These are phyloP conservation scores for Lecanicillium sp. DNA, from an alignment of 2,329 filamentous ascomycete species.

Conservation along the genomic window DNA sequence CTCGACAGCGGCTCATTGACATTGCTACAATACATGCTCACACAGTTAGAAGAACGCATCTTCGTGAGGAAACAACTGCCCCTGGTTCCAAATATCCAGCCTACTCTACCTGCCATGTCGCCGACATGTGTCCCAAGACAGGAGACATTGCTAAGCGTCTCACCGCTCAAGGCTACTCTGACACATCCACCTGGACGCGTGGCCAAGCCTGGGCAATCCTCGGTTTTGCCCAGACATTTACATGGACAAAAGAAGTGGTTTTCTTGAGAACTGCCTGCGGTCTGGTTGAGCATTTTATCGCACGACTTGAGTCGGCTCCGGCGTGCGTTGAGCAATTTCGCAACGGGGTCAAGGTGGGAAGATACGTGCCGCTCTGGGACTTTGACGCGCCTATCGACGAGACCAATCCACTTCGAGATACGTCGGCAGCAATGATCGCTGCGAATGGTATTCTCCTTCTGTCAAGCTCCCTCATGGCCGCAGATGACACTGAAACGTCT, in stretches of 20 bases:
- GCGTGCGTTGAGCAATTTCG: conserved; percentile 14
- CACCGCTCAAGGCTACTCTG: conserved; percentile 37
- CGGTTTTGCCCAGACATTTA: conserved; percentile 39
- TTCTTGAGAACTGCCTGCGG: conserved; percentile 35
- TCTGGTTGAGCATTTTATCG: conserved; percentile 38
- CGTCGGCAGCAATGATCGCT: conserved; percentile 29
- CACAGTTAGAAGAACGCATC: conserved; percentile 28
- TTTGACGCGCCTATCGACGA: conserved; percentile 33
- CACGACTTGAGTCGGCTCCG: conserved; percentile 22
- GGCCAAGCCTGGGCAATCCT: conserved; percentile 42
- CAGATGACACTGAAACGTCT: conserved; percentile 10
- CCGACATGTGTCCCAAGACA: conserved; percentile 33
- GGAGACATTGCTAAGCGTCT: conserved; percentile 28
- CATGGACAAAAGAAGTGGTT: conserved; percentile 31
- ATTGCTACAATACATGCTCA: conserved; percentile 31
- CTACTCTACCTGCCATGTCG: conserved; percentile 32
- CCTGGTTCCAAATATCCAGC: conserved; percentile 3
- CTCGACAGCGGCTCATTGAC: conserved; percentile 18
- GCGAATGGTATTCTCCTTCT: conserved; percentile 33
- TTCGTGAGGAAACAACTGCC: conserved; percentile 21
- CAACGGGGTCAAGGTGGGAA: conserved; percentile 5
- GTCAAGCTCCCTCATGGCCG: conserved; percentile 21
- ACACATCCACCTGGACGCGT: conserved; percentile 38
- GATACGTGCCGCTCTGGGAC: conserved; percentile 22
- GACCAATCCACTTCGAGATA: conserved; percentile 21